Evolutionary conservation across 768 basidiomycete species (phyloP), one percentile per base, ranked within the genome.

Genomic region (Chalciporus piperatus): DNA sequence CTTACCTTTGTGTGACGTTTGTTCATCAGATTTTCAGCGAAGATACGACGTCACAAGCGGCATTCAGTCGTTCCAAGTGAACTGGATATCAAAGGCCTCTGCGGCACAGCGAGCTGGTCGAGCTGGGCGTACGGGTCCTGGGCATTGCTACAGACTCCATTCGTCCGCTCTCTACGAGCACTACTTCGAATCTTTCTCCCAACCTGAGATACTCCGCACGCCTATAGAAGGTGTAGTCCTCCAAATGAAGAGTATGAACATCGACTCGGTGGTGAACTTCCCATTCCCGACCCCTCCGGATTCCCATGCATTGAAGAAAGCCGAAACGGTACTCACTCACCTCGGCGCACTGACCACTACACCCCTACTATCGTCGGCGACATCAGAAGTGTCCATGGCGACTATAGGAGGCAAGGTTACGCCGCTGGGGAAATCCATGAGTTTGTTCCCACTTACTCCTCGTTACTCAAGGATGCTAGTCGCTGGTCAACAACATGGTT

Each of bases 171-270:
- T 99, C 13, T 98, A 82, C 68, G 97, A 98, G 66, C 83, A 95
- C 63, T 83, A 96, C 68, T 96, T 98, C 64, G 86, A 89, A 28
- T 72, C 83, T 51, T 96, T 96, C 69, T 79, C 91, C 0, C 74
- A 82, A 51, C 97, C 97, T 2, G 97, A 99, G 68, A 95, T 98
- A 50, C 78, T 93, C 40, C 87, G 95, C 20, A 93, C 91, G 74
- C 95, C 97, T 0, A 96, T 98, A 59, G 97, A 98, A 60, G 95
- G 94, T 2, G 87, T 98, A 20, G 90, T 98, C 9, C 76, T 98
- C 28, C 95, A 98, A 69, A 98, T 99, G 96, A 99, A 99, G 76
- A 86, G 84, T 68, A 98, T 99, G 94, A 92, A 96, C 64, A 96
- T 99, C 52, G 94, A 98, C 62, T 79, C 92, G 1, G 92, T 98